phyloP scores from a whole-genome alignment of 805 yeast genomes.

The Danielozyma ontarioensis region DNA sequence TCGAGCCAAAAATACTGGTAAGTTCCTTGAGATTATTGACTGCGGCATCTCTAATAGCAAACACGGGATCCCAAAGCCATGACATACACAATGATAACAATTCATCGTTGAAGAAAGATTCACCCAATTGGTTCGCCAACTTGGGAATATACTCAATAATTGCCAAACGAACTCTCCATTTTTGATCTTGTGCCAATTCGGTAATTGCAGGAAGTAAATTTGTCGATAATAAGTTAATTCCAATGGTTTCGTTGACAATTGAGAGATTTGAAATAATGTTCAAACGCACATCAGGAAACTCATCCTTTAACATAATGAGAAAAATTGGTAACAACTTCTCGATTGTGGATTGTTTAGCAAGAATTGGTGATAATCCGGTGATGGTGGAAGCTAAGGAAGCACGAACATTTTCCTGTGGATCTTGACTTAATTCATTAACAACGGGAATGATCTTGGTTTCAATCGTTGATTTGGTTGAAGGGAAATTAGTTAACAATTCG shows the following conservation, averaged over 20 bases:
- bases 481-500: slow-evolving; percentile 38
- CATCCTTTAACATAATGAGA: slow-evolving; percentile 91
- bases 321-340: slow-evolving; percentile 82
- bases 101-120: slow-evolving; percentile 87
- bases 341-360: slow-evolving; percentile 80
- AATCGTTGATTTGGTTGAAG: slow-evolving; percentile 42
- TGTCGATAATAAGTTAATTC: slow-evolving; percentile 81
- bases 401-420: slow-evolving; percentile 89
- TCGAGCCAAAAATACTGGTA: slow-evolving; percentile 83
- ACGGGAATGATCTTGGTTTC: slow-evolving; percentile 74
- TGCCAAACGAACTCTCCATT: slow-evolving; percentile 97
- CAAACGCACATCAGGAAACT: slow-evolving; percentile 91
- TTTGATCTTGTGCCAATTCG: slow-evolving; percentile 91
- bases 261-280: slow-evolving; percentile 91
- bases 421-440: slow-evolving; percentile 78
- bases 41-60: slow-evolving; percentile 95
- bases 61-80: slow-evolving; percentile 99
- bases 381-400: slow-evolving; percentile 87
- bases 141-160: slow-evolving; percentile 95
- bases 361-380: slow-evolving; percentile 77
- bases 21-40: slow-evolving; percentile 75
- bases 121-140: slow-evolving; percentile 90
- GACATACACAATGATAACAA: slow-evolving; percentile 86
- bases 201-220: slow-evolving; percentile 92
- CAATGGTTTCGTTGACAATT: slow-evolving; percentile 89